Evolutionary conservation across 345 rosid species (phyloP), one percentile per base, ranked within the genome.

Genomic region (Arabidopsis suecica): DNA sequence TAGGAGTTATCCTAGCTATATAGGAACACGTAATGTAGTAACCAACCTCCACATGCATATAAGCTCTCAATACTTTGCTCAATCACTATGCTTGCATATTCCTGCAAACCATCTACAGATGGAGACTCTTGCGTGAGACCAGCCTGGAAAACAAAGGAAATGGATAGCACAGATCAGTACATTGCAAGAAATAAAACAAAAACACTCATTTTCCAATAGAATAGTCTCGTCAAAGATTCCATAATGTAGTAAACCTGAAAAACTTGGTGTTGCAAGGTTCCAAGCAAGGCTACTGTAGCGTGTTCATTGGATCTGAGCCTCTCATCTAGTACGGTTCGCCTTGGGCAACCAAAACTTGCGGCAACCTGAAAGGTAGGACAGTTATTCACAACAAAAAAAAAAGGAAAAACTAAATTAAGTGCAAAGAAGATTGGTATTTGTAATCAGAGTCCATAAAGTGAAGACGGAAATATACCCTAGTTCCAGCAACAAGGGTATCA

Each of bases 261-360:
- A 80, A 92, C 73, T 83, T 95, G 97, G 83, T 92, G 98, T 75
- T 90, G 84, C 93, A 95, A 80, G 81, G 94, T 95, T 65, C 99
- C 98, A 71, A 87, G 80, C 64, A 95, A 84, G 71, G 99, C 97
- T 55, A 88, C 86, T 58, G 79, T 80, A 45, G 97, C 87, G 74
- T 89, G 83, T 74, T 90, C 99, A 83, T 70, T 77, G 78, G 81
- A 59, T 83, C 86, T 89, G 76, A 95, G 79, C 84, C 99, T 88
- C 87, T 95, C 97, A 78, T 95, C 97, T 69, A 95, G 87, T 74
- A 95, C 89, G 34, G 88, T 82, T 77, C 97, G 84, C 79, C 99
- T 87, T 14, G 91, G 88, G 80, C 99, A 95, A 79, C 75, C 78
- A 65, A 90, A 95, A 86, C 99, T 95, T 65, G 79, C 83, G 23